Base-by-base conservation (phyloP, 2,329 filamentous ascomycete genomes). In the Clarireedia paspali region DNA sequence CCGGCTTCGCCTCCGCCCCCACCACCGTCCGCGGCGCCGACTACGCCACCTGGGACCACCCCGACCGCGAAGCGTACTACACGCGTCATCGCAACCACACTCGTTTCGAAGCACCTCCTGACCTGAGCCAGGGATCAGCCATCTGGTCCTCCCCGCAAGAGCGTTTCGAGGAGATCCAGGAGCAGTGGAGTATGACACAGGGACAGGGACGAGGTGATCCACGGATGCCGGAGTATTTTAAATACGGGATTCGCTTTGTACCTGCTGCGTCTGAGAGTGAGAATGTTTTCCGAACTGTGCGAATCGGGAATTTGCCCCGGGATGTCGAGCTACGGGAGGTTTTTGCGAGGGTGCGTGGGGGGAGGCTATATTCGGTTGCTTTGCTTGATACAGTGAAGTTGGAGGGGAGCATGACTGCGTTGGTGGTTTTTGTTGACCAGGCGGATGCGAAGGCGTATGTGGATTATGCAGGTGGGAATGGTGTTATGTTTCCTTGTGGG, bases 391-490 rank as follows among this genome's bases (percentile, higher is more conserved):
- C 56, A 4, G 24, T 24, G 14, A 44, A 24, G 4, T 40, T 61
- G 2, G 58, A 47, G 2, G 61, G 60, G 5, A 52, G 47, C 1
- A 57, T 60, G 44, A 60, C 51, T 17, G 65, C 59, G 1, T n/a
- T 64, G 17, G 45, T 68, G 20, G 56, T 60, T 1, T 68, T 68
- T 51, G 40, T 62, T 5, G 45, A 59, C 6, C 59, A 66, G 45
- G 48, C 7, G 30, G 57, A 55, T n/a, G 66, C 64, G 1, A 51
- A 62, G 15, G 58, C 57, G 3, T 68, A 64, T 53, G 57, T 61
- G 2, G n/a, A 42, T 0, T 65, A 62, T 44, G 49, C 59, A 1
- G 26, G 34, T 6, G n/a, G 38, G 2, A 44, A 65, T 45, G 55
- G 61, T 1, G 6, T 30, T 30, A 3, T 30, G 0, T 40, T 67